Percentiles rank a stretch among this genome's conserved stretches.
phyloP scores from a whole-genome alignment of 2,329 filamentous ascomycete genomes.

The Trichoderma atroviride region DNA sequence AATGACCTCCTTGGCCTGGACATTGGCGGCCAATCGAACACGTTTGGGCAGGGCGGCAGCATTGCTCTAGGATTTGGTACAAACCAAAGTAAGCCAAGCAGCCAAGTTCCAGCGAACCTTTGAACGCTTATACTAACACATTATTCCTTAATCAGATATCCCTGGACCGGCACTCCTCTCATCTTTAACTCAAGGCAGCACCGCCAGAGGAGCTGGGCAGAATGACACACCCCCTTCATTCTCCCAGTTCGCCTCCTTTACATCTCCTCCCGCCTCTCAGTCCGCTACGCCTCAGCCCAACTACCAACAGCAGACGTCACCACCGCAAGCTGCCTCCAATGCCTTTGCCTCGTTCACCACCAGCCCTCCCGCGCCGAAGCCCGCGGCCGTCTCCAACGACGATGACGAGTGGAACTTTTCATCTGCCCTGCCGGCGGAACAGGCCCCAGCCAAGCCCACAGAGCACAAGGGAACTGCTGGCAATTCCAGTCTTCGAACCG shows the following conservation, averaged over 20 bases:
- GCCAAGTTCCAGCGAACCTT: neutral
- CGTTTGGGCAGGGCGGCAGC: slow-evolving; percentile 73
- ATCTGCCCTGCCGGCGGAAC: slow-evolving; percentile 73
- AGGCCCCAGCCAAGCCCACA: slow-evolving; percentile 51
- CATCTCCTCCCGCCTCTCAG: slow-evolving; percentile 55
- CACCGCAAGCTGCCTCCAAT: slow-evolving; percentile 50
- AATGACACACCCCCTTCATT: slow-evolving; percentile 51
- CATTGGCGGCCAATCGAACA: slow-evolving; percentile 63
- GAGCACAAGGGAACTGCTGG: slow-evolving; percentile 69
- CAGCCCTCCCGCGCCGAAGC: slow-evolving; percentile 33
- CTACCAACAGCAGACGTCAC: slow-evolving; percentile 50
- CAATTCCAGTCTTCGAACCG: slow-evolving; percentile 70
- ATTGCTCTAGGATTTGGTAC: slow-evolving; percentile 81
- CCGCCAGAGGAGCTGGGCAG: slow-evolving; percentile 50
- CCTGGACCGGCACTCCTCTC: slow-evolving; percentile 67
- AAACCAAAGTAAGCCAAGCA: slow-evolving; percentile 59
- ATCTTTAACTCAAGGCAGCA: slow-evolving; percentile 63
- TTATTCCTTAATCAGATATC: slow-evolving; percentile 50
- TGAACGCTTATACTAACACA: neutral
- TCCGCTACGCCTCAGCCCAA: slow-evolving; percentile 57
- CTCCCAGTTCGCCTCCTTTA: slow-evolving; percentile 59
- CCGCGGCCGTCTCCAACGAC: slow-evolving; percentile 49
- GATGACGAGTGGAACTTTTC: slow-evolving; percentile 96
- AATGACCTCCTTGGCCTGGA: slow-evolving; percentile 90
- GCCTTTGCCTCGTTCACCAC: slow-evolving; percentile 56